phyloP scores from a whole-genome alignment of 2,329 filamentous ascomycete species.

The Alternaria infectoria region DNA sequence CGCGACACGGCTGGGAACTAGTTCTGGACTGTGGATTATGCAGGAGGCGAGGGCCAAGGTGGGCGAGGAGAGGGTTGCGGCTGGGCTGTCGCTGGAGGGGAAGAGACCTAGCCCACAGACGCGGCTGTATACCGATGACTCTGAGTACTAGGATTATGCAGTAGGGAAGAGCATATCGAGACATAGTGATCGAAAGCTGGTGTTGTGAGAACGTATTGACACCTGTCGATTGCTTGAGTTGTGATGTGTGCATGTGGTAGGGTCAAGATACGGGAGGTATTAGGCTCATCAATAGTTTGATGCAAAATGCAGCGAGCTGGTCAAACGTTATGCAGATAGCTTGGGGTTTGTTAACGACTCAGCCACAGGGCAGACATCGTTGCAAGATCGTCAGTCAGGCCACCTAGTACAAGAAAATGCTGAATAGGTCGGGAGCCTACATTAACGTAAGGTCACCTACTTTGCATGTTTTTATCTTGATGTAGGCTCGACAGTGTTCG shows the following conservation, averaged over 20 bases:
- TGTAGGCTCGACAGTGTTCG: background rate
- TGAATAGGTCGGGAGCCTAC: background rate
- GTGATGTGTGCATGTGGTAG: background rate
- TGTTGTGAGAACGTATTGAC: background rate
- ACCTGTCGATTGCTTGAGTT: background rate
- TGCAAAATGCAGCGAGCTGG: background rate
- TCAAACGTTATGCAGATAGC: background rate
- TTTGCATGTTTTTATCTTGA: background rate
- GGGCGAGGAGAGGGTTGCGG: slow-evolving; percentile 30
- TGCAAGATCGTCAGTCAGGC: background rate
- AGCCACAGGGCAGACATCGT: background rate
- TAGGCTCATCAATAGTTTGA: background rate
- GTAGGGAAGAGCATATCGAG: background rate
- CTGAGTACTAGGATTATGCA: slow-evolving; percentile 8
- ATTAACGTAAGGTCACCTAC: background rate
- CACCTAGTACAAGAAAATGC: background rate
- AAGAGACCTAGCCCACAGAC: slow-evolving; percentile 33
- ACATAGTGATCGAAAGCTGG: background rate
- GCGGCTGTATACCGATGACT: slow-evolving; percentile 48
- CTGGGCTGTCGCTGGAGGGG: slow-evolving; percentile 20
- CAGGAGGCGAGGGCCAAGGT: slow-evolving; percentile 49
- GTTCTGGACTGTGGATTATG: slow-evolving; percentile 62
- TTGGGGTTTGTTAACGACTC: background rate
- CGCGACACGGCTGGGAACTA: slow-evolving; percentile 63
- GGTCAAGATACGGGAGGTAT: background rate